Base-by-base conservation (phyloP, 202 grass and related monocot species). In the Panicum hallii region DNA sequence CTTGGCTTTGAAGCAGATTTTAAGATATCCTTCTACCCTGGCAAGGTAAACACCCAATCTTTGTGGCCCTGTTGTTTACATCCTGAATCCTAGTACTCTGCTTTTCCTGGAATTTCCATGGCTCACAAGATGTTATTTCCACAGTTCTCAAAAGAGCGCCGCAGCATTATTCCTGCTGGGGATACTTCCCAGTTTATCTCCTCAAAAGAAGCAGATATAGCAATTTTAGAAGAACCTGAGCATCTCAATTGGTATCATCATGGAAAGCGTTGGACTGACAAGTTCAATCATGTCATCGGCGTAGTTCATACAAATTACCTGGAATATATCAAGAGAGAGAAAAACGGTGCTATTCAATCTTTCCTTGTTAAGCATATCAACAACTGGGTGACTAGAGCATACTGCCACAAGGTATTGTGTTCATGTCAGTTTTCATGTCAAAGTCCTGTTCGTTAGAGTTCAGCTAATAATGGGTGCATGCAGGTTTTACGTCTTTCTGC, bases 161-260 rank as follows among this genome's bases (percentile, higher is more conserved):
- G 94, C 22, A 97, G 91, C 64, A 97, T 97, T 81, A 90, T 97
- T 82, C 94, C 94, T 91, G 80, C 89, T 63, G 94, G 94, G 40
- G 91, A 97, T 78, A 94, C 94, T 38, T 90, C 91, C 80, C 85
- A 92, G 68, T 97, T 97, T 74, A 92, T 97, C 90, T 79, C 89
- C 22, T 92, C 94, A 55, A 88, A 84, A 54, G 91, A 97, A 83
- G 94, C 94, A 77, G 94, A 97, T 79, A 94, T 97, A 88, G 94
- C 94, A 60, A 92, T 97, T 84, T 80, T 97, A 42, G 94, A 97
- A 90, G 91, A 97, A 88, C 94, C 94, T 17, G 94, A 97, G 79
- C 94, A 97, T 85, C 91, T 97, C 89, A 97, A 97, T 73, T 97
- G 94, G 94, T 94, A 97, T 63, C 94, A 97, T 94, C 94, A 97